Conservation (phyloP, 192 early-diverging fungal species). For the Dissophora ornata region DNA sequence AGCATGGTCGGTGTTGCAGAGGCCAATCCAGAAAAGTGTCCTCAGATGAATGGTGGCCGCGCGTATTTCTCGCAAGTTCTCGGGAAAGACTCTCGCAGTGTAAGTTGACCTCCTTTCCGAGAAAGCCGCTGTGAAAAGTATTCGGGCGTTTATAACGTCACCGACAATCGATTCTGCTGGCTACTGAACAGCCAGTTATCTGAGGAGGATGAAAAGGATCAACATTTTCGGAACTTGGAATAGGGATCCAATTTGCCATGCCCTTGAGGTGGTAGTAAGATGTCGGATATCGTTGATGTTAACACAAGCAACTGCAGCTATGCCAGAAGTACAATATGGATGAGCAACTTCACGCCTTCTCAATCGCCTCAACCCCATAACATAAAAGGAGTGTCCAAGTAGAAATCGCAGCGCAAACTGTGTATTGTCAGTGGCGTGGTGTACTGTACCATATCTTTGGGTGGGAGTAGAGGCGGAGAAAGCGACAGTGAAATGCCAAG, state of each 20-base stretch:
- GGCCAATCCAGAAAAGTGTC: conserved; percentile 21
- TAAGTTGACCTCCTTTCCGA: not conserved
- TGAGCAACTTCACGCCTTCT: conserved; percentile 21
- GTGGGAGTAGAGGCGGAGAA: too few relatives aligned
- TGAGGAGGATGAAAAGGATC: not conserved
- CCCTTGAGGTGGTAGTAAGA: conserved; percentile 5
- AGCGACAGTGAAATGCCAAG: too few relatives aligned
- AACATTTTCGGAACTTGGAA: conserved; percentile 18
- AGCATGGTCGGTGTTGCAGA: conserved; percentile 20
- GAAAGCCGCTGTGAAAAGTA: not conserved
- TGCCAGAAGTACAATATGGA: conserved; percentile 21
- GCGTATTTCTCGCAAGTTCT: not conserved
- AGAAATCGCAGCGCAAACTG: too few relatives aligned
- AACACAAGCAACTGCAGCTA: conserved; percentile 18
- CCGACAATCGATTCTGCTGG: conserved; percentile 1
- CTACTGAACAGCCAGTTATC: not conserved
- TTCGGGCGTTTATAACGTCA: not conserved
- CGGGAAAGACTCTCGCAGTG: not conserved
- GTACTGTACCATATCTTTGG: too few relatives aligned
- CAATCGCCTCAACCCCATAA: not conserved
- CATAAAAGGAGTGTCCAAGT: too few relatives aligned
- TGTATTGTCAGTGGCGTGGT: too few relatives aligned
- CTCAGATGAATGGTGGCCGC: conserved; percentile 4
- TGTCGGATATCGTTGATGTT: conserved; percentile 22
- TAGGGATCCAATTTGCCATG: conserved; percentile 15